phyloP scores from a whole-genome alignment of 2,329 filamentous ascomycete genomes.

The Talaromyces marneffei region DNA sequence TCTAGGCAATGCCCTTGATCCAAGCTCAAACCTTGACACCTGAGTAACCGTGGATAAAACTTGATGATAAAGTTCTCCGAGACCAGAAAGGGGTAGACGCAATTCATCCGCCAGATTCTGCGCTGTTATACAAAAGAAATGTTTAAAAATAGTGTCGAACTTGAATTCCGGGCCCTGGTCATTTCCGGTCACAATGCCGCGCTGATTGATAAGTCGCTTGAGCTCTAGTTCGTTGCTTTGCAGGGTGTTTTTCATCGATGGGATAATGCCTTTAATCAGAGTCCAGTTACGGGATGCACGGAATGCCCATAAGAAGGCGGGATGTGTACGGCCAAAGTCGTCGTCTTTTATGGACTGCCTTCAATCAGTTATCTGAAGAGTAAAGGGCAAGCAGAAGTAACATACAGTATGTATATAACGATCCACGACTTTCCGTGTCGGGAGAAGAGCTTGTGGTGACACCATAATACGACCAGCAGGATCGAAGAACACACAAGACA shows the following conservation, averaged over 20 bases:
- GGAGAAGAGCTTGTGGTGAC: constrained; percentile 39
- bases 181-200: constrained; percentile 25
- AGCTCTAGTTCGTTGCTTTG: constrained; percentile 43
- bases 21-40: constrained; percentile 21
- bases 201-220: constrained; percentile 47
- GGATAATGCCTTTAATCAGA: constrained; percentile 61
- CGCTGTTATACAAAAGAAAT: constrained; percentile 77
- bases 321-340: constrained; percentile 68
- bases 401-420: constrained; percentile 62
- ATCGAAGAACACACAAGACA: constrained; percentile 42
- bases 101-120: constrained; percentile 65
- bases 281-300: constrained; percentile 73
- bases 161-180: constrained; percentile 56
- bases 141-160: constrained; percentile 71
- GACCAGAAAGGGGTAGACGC: constrained; percentile 55
- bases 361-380: constrained; percentile 20
- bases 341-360: constrained; percentile 57
- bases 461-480: constrained; percentile 42
- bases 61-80: constrained; percentile 70
- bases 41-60: constrained; percentile 60
- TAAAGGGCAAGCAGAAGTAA: neutral
- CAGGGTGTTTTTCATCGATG: constrained; percentile 68
- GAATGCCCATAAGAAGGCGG: constrained; percentile 83
- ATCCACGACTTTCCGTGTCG: constrained; percentile 65
- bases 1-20: constrained; percentile 19